Evolutionary conservation across 495 filamentous ascomycete species (phyloP).

Genomic region (Neurospora sp.): DNA sequence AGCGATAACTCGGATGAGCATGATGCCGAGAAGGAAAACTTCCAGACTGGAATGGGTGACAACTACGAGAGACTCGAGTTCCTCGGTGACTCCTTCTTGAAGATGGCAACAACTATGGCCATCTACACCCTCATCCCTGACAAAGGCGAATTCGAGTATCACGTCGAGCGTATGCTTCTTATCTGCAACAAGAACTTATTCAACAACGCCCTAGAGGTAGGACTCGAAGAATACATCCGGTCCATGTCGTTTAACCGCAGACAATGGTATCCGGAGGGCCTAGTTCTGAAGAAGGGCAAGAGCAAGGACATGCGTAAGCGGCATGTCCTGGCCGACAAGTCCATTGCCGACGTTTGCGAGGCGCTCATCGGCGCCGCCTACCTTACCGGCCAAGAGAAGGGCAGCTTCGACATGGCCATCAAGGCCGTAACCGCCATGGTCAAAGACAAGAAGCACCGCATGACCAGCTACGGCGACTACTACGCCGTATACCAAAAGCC

Average conservation of each 20-base stretch:
- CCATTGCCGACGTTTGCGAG: constrained; percentile 95
- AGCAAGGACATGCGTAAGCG: constrained; percentile 25
- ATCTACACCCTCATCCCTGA: constrained; percentile 66
- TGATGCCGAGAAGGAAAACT: constrained; percentile 55
- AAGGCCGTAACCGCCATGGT: constrained; percentile 74
- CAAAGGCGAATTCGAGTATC: constrained; percentile 76
- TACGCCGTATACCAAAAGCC: constrained; percentile 60
- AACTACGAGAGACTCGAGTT: constrained; percentile 97
- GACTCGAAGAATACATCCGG: constrained; percentile 70
- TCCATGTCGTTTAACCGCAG: constrained; percentile 70
- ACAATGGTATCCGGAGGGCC: constrained; percentile 74
- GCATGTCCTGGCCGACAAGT: constrained; percentile 76
- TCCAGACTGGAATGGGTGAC: constrained; percentile 84
- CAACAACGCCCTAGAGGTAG: constrained; percentile 55
- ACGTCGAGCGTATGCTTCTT: constrained; percentile 82
- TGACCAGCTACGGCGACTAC: constrained; percentile 63
- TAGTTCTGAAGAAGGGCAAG: constrained; percentile 45
- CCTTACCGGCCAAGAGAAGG: constrained; percentile 40
- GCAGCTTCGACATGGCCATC: constrained; percentile 67
- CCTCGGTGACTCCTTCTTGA: constrained; percentile 86
- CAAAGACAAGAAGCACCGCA: constrained; percentile 52
- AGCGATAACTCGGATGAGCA: constrained; percentile 84
- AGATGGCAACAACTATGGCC: constrained; percentile 88
- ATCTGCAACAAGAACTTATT: constrained; percentile 90
- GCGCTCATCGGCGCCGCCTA: constrained; percentile 87